Conservation (phyloP, 1,284 basidiomycete genomes). For the Phylloporus sp. region DNA sequence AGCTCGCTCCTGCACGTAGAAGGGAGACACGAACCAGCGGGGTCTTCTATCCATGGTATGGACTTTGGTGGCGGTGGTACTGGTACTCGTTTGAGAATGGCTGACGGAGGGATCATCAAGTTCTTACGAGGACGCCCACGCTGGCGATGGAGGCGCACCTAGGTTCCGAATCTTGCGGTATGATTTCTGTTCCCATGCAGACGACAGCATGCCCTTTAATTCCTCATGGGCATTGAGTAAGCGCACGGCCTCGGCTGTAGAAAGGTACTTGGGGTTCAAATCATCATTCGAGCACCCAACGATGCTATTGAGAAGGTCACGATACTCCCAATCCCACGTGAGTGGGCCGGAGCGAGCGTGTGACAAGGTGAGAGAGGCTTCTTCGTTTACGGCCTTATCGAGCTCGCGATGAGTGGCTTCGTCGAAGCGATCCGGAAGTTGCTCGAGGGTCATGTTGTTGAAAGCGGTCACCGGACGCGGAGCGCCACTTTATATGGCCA, state of each 20-base stretch:
- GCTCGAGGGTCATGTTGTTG: conserved; percentile 3
- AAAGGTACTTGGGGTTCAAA: not conserved
- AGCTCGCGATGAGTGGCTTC: not conserved
- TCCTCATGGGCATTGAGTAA: not conserved
- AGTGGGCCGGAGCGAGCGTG: too few relatives aligned
- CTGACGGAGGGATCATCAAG: not conserved
- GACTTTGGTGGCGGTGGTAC: too few relatives aligned
- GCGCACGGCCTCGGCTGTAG: rapidly evolving
- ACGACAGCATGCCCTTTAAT: not conserved
- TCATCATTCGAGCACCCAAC: not conserved
- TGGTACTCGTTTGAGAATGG: not conserved
- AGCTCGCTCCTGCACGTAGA: not conserved
- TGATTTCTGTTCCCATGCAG: conserved; percentile 7
- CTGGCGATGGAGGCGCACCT: not conserved
- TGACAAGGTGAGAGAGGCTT: too few relatives aligned
- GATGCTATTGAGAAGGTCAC: not conserved
- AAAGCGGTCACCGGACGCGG: too few relatives aligned
- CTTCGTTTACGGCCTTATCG: not conserved
- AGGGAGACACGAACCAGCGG: not conserved
- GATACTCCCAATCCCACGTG: not conserved
- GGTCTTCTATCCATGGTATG: not conserved
- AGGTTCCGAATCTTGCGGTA: conserved; percentile 15
- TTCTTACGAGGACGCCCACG: too few relatives aligned
- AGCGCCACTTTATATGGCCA: too few relatives aligned
- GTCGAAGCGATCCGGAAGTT: not conserved